These are phyloP conservation scores for Aspergillus neoniger DNA, from an alignment of 2,329 filamentous ascomycete genomes.

Conservation along the genomic window DNA sequence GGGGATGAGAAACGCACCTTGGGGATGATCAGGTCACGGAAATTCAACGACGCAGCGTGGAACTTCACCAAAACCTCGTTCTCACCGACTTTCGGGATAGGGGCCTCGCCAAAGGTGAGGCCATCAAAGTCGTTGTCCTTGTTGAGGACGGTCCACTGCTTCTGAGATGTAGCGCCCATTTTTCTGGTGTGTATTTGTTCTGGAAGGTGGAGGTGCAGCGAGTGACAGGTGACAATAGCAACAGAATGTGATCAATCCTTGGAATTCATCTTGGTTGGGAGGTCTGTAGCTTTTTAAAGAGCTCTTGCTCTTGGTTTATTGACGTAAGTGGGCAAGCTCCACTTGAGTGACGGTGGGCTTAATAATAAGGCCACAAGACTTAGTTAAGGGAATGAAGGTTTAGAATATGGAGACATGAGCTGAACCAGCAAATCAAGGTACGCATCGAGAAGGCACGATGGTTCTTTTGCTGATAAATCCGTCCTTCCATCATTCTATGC, in stretches of 20 bases:
- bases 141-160: constrained; percentile 58
- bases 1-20: constrained; percentile 37
- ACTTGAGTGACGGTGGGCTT: constrained; percentile 1
- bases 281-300: not conserved
- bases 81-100: constrained; percentile 65
- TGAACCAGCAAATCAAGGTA: not conserved
- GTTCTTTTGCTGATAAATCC: constrained; percentile 13
- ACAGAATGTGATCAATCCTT: not conserved
- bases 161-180: constrained; percentile 46
- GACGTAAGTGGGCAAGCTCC: constrained; percentile 14
- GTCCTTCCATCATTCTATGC: not conserved
- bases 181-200: not conserved
- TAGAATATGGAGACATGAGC: not conserved
- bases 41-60: constrained; percentile 53
- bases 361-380: constrained; percentile 1
- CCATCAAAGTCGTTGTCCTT: constrained; percentile 59
- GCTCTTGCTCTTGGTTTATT: not conserved
- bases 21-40: constrained; percentile 52
- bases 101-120: constrained; percentile 55
- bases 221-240: not conserved
- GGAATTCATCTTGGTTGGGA: not conserved
- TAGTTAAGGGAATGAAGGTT: not conserved
- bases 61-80: constrained; percentile 71
- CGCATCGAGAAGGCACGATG: not conserved
- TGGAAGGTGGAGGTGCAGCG: not conserved